Conservation (phyloP, 2,329 filamentous ascomycete species). For the Penicillium sp. region DNA sequence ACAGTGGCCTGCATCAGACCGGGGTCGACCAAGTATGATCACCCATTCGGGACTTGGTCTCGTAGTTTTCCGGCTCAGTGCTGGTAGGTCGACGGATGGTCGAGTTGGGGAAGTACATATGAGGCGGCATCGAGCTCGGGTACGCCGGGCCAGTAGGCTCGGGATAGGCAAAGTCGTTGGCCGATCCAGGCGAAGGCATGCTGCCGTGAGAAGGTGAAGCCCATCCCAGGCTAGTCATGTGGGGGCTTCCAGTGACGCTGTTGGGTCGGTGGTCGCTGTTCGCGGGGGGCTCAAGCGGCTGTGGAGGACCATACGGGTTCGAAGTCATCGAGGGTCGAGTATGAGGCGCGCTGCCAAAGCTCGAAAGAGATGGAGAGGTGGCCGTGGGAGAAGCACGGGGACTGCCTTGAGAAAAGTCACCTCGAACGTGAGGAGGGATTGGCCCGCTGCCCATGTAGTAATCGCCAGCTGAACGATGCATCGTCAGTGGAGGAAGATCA, state of each 20-base stretch:
- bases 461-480: constrained; percentile 69
- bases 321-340: constrained; percentile 70
- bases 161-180: constrained; percentile 79
- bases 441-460: constrained; percentile 80
- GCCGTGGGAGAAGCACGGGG: constrained; percentile 65
- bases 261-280: constrained; percentile 74
- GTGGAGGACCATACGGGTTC: constrained; percentile 85
- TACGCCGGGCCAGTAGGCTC: constrained; percentile 64
- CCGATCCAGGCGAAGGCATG: constrained; percentile 69
- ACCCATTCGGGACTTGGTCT: constrained; percentile 56
- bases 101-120: constrained; percentile 72
- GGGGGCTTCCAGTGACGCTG: constrained; percentile 81
- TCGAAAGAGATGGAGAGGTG: constrained; percentile 65
- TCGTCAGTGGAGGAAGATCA: constrained; percentile 69
- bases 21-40: constrained; percentile 42
- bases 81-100: constrained; percentile 73
- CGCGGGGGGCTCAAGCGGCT: constrained; percentile 77
- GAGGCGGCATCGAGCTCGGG: constrained; percentile 50
- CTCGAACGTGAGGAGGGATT: constrained; percentile 79
- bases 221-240: constrained; percentile 81
- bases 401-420: constrained; percentile 71
- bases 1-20: constrained; percentile 27
- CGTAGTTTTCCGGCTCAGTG: constrained; percentile 70
- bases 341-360: constrained; percentile 55
- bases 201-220: constrained; percentile 77